Base-by-base conservation (phyloP, 1,284 basidiomycete species). In the Ceratobasidium sp. region DNA sequence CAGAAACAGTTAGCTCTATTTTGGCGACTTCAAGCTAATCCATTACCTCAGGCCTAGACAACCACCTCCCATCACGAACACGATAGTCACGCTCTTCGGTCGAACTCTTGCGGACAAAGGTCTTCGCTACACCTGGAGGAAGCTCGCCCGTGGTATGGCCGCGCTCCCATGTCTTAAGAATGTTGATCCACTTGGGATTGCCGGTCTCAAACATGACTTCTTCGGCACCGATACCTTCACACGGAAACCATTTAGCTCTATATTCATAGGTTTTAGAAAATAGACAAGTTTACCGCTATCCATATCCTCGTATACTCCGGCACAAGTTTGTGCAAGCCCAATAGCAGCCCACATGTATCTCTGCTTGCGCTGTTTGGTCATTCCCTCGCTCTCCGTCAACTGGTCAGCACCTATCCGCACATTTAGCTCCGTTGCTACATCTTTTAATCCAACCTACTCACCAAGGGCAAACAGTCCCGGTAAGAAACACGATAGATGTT, bases 401-500 rank as follows among this genome's bases (percentile, higher is more conserved):
- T 76, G 61, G n/a, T 76, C 63, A 15, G 73, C 63, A 6, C 73
- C 73, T 76, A 39, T n/a, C n/a, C 15, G 6, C 26, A 18, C 15
- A 55, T 42, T 53, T 15, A 55, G 39, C 40, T 28, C 13, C n/a
- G 20, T 13, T 23, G 20, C 18, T 12, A 7, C 40, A 5, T 51
- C 15, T 23, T 23, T 13, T 39, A 44, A 26, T n/a, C 4, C 9
- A 20, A 20, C 73, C 90, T 64, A 88, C 0, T 86, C 91, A 72
- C 94, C 93, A 20, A 95, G 88, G 1, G 93, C 92, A 77, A 95
- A 87, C 23, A 94, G 84, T 20, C 93, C 94, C 0, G 93, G 92
- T 67, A 94, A 87, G 87, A 95, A 95, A 84, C 94, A 94, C 13
- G 93, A 91, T 69, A 95, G 86, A 82, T 95, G 93, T 81, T 95